phyloP scores from a whole-genome alignment of 177 flowering plant genomes.

The Vitis hybrid region DNA sequence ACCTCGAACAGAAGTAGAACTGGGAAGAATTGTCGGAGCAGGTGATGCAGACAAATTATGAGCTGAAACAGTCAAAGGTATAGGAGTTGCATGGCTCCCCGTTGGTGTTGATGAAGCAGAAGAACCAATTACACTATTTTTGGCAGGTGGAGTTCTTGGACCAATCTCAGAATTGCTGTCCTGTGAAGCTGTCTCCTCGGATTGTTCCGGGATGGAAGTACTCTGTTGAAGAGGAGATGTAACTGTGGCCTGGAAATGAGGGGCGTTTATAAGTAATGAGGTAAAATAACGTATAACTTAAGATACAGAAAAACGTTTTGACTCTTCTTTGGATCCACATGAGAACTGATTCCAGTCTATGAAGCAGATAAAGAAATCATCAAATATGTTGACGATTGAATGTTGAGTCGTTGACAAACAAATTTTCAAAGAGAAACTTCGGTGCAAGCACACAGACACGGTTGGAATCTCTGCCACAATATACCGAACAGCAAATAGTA shows the following conservation, averaged over 20 bases:
- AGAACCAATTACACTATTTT: constrained; percentile 42
- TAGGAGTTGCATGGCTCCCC: constrained; percentile 44
- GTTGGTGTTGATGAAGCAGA: constrained; percentile 55
- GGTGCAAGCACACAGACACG: no score
- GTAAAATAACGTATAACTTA: not conserved
- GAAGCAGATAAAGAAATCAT: not conserved
- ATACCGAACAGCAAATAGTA: no score
- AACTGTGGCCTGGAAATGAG: constrained; percentile 34
- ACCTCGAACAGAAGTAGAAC: constrained; percentile 42
- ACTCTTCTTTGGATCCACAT: not conserved
- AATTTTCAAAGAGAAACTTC: no score
- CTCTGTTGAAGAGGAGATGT: constrained; percentile 40
- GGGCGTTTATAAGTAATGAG: not conserved
- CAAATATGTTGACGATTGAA: not conserved
- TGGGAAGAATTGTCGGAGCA: constrained; percentile 41
- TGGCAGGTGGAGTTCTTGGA: constrained; percentile 74
- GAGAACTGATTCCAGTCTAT: not conserved
- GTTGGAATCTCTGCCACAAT: no score
- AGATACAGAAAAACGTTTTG: not conserved
- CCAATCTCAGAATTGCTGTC: constrained; percentile 60
- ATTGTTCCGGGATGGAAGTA: constrained; percentile 50
- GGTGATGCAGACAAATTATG: constrained; percentile 37
- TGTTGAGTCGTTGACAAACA: not conserved
- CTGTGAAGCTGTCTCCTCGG: constrained; percentile 66
- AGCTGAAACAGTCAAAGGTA: constrained; percentile 34